Percentiles rank a stretch among this genome's conserved stretches.
Conservation (phyloP, 495 filamentous ascomycete genomes). For the Penicillium riverlandense region DNA sequence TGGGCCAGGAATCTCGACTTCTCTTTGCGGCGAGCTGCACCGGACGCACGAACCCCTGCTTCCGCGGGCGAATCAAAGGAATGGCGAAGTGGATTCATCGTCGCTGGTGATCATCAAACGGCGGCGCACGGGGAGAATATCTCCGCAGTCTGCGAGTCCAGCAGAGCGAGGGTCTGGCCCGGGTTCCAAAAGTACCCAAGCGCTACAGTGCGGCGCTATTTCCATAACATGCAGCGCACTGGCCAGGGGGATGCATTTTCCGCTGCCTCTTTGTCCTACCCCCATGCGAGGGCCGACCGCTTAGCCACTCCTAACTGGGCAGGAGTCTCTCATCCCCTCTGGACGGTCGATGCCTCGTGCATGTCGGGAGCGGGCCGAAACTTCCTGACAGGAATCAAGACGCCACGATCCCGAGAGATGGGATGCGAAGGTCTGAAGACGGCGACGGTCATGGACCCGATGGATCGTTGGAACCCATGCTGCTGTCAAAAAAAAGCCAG, state of each 20-base stretch:
- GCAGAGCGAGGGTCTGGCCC: no score
- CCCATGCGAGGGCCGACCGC: constrained; percentile 10
- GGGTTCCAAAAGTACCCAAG: not conserved
- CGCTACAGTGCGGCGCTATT: no score
- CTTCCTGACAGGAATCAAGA: constrained; percentile 8
- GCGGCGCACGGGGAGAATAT: not conserved
- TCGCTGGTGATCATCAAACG: constrained; percentile 14
- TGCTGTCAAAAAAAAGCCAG: no score
- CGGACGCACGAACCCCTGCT: constrained; percentile 29
- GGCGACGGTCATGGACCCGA: no score
- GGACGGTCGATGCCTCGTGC: not conserved
- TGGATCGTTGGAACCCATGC: no score
- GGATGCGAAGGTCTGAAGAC: no score
- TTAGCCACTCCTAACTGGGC: constrained; percentile 1
- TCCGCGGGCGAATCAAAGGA: constrained; percentile 34
- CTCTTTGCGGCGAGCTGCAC: constrained; percentile 36
- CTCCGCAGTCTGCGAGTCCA: not conserved
- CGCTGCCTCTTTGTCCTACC: constrained; percentile 15
- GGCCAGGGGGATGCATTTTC: constrained; percentile 25
- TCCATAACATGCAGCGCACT: constrained; percentile 22
- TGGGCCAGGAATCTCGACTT: constrained; percentile 23
- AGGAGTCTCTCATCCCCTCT: not conserved
- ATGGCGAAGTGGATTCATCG: constrained; percentile 11
- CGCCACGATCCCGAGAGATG: no score
- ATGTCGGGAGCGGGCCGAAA: constrained; percentile 24